Evolutionary conservation across 371 early-diverging fungal species (phyloP).

Genomic region (Basidiobolus heterosporus): DNA sequence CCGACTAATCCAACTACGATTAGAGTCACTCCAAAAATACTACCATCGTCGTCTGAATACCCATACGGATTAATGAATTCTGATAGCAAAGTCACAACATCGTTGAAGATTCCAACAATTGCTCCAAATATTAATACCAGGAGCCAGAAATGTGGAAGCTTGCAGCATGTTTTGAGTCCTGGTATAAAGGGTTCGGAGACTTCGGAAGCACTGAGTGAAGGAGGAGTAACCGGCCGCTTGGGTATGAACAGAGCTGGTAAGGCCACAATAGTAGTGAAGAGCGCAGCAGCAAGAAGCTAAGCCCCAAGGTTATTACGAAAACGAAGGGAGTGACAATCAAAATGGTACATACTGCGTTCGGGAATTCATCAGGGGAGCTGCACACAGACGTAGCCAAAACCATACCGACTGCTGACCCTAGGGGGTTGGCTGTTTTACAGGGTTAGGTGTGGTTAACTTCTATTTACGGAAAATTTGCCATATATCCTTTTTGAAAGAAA

Average conservation of each 20-base stretch:
- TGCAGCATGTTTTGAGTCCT: not conserved
- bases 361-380: constrained; percentile 15
- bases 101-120: constrained; percentile 42
- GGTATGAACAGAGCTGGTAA: constrained; percentile 28
- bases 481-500: no score
- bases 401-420: constrained; percentile 35
- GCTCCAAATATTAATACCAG: constrained; percentile 31
- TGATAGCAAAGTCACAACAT: constrained; percentile 37
- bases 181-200: not conserved
- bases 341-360: constrained; percentile 25
- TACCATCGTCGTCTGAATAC: constrained; percentile 33
- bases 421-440: constrained; percentile 11
- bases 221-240: constrained; percentile 24
- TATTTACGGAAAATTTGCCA: no score
- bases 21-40: constrained; percentile 33
- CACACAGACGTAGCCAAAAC: constrained; percentile 31
- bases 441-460: no score
- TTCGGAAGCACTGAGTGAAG: constrained; percentile 19
- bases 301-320: constrained; percentile 13
- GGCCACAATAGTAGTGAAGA: constrained; percentile 19
- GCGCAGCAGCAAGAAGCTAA: constrained; percentile 26
- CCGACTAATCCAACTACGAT: constrained; percentile 33
- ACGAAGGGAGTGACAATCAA: constrained; percentile 28
- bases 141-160: constrained; percentile 23
- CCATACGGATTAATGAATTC: constrained; percentile 44